Evolutionary conservation across 1,284 basidiomycete genomes (phyloP).

Genomic region (Ganoderma meredithae): DNA sequence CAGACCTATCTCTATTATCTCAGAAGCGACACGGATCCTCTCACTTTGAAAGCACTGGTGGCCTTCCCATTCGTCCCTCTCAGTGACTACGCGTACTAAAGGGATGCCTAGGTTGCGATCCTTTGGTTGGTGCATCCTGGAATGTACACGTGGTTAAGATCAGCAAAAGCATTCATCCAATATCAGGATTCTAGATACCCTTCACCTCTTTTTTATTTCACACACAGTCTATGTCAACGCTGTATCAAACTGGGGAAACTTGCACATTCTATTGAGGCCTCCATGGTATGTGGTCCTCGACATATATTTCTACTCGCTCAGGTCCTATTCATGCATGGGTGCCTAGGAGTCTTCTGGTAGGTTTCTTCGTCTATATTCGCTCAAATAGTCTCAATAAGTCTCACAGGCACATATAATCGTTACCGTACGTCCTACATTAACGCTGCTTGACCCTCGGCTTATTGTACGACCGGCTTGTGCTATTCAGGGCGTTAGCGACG

Average conservation of each 20-base stretch:
- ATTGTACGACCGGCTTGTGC: neutral
- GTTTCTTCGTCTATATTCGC: neutral
- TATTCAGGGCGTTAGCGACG: conserved; percentile 16
- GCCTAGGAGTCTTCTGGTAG: conserved; percentile 18
- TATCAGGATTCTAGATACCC: conserved; percentile 24
- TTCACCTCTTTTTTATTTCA: conserved; percentile 22
- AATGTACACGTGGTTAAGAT: neutral
- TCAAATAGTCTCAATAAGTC: neutral
- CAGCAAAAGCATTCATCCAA: neutral
- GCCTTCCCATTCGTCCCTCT: neutral
- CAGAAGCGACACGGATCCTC: neutral
- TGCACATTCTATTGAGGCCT: conserved; percentile 4
- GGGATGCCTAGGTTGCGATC: neutral
- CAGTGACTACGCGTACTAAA: neutral
- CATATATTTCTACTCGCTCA: neutral
- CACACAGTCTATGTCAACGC: conserved; percentile 25
- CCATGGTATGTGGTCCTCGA: conserved; percentile 14
- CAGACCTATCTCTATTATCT: conserved; percentile 16
- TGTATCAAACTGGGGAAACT: conserved; percentile 15
- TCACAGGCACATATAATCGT: conserved; percentile 20
- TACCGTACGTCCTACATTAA: conserved; percentile 6
- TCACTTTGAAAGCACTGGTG: conserved; percentile 14
- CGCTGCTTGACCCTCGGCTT: neutral
- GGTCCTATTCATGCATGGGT: neutral
- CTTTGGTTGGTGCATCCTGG: neutral